Evolutionary conservation across 257 asterid species (phyloP).

Genomic region (Phtheirospermum japonicum): DNA sequence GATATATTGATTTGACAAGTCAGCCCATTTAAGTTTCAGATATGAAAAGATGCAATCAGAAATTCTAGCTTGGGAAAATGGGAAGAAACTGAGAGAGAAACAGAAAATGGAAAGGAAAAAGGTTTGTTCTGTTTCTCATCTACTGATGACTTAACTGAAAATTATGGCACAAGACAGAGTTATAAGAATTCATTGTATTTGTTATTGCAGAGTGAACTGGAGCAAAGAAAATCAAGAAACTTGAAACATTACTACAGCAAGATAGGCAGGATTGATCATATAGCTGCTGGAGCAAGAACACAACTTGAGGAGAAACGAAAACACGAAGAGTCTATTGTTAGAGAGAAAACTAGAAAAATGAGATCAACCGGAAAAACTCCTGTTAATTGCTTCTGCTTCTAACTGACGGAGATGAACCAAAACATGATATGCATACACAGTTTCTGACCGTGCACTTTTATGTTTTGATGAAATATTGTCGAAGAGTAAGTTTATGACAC

Average conservation of each 20-base stretch:
- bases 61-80: slow-evolving; percentile 59
- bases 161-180: background rate
- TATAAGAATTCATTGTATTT: background rate
- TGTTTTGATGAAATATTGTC: background rate
- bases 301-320: slow-evolving; percentile 53
- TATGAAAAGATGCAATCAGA: slow-evolving; percentile 45
- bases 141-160: background rate
- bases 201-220: slow-evolving; percentile 45
- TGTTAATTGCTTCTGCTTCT: slow-evolving; percentile 52
- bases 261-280: slow-evolving; percentile 49
- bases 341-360: slow-evolving; percentile 47
- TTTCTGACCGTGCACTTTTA: background rate
- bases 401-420: background rate
- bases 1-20: background rate
- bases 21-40: slow-evolving; percentile 37
- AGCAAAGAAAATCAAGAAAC: slow-evolving; percentile 46
- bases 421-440: background rate
- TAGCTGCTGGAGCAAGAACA: slow-evolving; percentile 50
- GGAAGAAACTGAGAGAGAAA: slow-evolving; percentile 46
- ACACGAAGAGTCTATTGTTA: slow-evolving; percentile 42
- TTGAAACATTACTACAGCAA: slow-evolving; percentile 53
- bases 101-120: slow-evolving; percentile 52
- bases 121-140: slow-evolving; percentile 31
- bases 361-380: slow-evolving; percentile 44
- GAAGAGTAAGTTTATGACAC: no score